phyloP scores from a whole-genome alignment of 768 basidiomycete species.

The Tulasnella sp. region DNA sequence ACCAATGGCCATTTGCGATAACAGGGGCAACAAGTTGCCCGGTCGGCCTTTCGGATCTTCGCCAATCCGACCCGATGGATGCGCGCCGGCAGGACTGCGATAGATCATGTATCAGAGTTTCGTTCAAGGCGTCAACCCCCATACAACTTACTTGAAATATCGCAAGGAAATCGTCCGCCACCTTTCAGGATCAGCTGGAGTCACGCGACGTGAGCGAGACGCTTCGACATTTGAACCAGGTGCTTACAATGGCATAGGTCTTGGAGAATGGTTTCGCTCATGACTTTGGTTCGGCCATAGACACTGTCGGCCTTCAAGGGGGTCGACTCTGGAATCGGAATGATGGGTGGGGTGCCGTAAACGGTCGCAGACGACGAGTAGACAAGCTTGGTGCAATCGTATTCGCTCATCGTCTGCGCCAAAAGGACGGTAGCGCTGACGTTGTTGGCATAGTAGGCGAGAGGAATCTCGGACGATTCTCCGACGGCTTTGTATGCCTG shows the following conservation, averaged over 20 bases:
- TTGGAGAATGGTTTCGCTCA: slow-evolving; percentile 82
- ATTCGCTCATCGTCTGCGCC: slow-evolving; percentile 78
- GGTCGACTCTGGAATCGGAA: slow-evolving; percentile 92
- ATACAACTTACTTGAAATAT: slow-evolving; percentile 80
- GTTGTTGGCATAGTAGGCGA: slow-evolving; percentile 92
- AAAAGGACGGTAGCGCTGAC: slow-evolving; percentile 82
- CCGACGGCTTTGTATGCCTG: slow-evolving; percentile 98
- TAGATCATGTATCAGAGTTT: slow-evolving; percentile 14
- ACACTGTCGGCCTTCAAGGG: slow-evolving; percentile 81
- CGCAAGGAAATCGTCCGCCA: slow-evolving; percentile 84
- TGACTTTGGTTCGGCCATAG: slow-evolving; percentile 94
- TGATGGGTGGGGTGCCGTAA: slow-evolving; percentile 84
- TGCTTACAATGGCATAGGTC: slow-evolving; percentile 72
- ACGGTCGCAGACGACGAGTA: slow-evolving; percentile 99
- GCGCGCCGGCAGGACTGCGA: slow-evolving; percentile 88
- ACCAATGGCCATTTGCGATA: slow-evolving; percentile 92
- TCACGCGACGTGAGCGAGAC: not conserved
- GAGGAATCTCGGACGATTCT: slow-evolving; percentile 86
- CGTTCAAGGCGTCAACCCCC: not conserved
- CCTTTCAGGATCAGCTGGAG: slow-evolving; percentile 52
- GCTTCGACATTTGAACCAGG: slow-evolving; percentile 20
- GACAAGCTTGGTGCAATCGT: slow-evolving; percentile 76
- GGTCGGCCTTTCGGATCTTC: slow-evolving; percentile 96
- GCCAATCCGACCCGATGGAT: slow-evolving; percentile 89
- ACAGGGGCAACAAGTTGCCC: slow-evolving; percentile 85